Percentiles rank a stretch among this genome's conserved stretches.
These are phyloP conservation scores for Penicillium glabrum DNA, from an alignment of 2,329 filamentous ascomycete genomes.

Conservation along the genomic window DNA sequence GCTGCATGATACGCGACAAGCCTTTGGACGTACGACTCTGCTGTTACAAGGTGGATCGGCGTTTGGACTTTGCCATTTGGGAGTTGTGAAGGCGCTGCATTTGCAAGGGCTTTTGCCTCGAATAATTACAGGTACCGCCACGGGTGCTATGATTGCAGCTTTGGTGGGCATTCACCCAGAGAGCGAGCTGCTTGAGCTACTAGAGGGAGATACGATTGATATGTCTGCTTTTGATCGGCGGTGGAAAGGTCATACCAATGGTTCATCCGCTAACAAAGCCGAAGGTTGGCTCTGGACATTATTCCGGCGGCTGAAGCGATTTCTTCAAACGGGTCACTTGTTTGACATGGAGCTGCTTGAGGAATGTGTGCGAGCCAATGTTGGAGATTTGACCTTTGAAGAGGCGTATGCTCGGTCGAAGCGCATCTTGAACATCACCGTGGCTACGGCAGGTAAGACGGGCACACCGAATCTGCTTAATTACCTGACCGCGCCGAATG, in stretches of 20 bases:
- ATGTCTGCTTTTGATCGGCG: constrained; percentile 70
- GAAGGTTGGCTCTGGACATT: constrained; percentile 58
- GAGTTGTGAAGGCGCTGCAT: constrained; percentile 85
- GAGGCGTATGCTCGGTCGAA: constrained; percentile 87
- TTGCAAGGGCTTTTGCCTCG: constrained; percentile 77
- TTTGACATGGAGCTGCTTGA: constrained; percentile 80
- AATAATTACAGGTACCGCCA: constrained; percentile 89
- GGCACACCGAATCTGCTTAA: constrained; percentile 85
- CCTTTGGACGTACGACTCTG: constrained; percentile 81
- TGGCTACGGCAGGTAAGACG: constrained; percentile 71
- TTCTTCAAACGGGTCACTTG: constrained; percentile 76
- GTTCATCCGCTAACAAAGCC: constrained; percentile 19
- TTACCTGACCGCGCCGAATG: constrained; percentile 89
- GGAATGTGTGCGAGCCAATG: constrained; percentile 78
- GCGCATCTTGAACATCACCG: constrained; percentile 85
- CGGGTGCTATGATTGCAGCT: constrained; percentile 84
- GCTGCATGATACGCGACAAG: constrained; percentile 81
- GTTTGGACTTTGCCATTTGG: constrained; percentile 86
- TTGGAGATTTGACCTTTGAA: constrained; percentile 88
- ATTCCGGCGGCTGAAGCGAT: constrained; percentile 65
- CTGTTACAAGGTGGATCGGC: constrained; percentile 88
- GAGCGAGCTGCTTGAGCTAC: constrained; percentile 74
- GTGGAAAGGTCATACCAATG: constrained; percentile 21
- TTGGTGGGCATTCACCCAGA: constrained; percentile 85
- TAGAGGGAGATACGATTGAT: constrained; percentile 79